A percentile compares a stretch with the other conserved stretches of the same genome.
Evolutionary conservation across 306 rosid species (phyloP).

Genomic region (Vicia villosa): DNA sequence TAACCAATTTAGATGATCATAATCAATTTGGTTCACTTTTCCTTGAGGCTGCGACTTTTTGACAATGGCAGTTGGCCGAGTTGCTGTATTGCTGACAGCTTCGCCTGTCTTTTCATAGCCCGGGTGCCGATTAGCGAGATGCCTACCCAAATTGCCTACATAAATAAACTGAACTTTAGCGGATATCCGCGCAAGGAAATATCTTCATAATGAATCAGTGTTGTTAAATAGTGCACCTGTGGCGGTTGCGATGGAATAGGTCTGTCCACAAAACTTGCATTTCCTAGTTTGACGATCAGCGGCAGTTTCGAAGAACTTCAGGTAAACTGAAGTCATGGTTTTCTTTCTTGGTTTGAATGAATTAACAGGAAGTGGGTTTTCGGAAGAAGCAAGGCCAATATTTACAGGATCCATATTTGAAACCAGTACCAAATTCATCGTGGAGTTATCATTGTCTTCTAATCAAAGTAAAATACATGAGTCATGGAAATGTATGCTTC

Average conservation of each 20-base stretch:
- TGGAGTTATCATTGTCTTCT: slow-evolving; percentile 71
- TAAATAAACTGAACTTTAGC: no score
- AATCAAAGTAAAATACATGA: slow-evolving; percentile 26
- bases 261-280: slow-evolving; percentile 97
- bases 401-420: slow-evolving; percentile 64
- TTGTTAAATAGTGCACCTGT: slow-evolving; percentile 49
- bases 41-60: slow-evolving; percentile 76
- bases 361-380: slow-evolving; percentile 56
- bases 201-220: background rate
- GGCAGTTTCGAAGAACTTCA: slow-evolving; percentile 94
- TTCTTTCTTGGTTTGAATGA: slow-evolving; percentile 81
- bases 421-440: slow-evolving; percentile 71
- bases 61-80: slow-evolving; percentile 46
- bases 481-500: no score
- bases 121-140: slow-evolving; percentile 91
- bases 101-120: slow-evolving; percentile 88
- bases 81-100: slow-evolving; percentile 48
- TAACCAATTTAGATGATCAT: slow-evolving; percentile 93
- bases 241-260: slow-evolving; percentile 90
- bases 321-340: slow-evolving; percentile 94
- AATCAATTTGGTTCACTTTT: slow-evolving; percentile 69
- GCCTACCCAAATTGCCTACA: slow-evolving; percentile 93
- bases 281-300: slow-evolving; percentile 79
- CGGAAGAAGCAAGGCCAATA: slow-evolving; percentile 69
- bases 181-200: background rate